A percentile compares a stretch with the other conserved stretches of the same genome.
These are phyloP conservation scores for Yarrowia osloensis DNA, from an alignment of 805 yeast genomes.

Conservation along the genomic window DNA sequence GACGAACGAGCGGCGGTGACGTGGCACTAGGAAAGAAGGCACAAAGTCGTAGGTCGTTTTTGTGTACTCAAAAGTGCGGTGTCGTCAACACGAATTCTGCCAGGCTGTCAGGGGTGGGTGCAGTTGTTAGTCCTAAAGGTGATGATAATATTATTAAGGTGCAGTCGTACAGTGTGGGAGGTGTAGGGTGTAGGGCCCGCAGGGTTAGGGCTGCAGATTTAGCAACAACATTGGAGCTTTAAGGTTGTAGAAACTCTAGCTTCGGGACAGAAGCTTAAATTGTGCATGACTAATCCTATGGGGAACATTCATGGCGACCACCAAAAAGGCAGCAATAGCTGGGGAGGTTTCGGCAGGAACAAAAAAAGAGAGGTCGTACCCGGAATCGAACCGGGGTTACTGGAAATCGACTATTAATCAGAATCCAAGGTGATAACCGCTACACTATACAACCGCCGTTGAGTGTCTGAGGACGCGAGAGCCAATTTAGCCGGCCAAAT, in stretches of 20 bases:
- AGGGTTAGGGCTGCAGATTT: not conserved
- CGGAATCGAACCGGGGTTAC: slow-evolving; percentile 28
- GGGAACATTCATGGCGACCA: not conserved
- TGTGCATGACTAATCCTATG: not conserved
- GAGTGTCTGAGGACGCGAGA: not conserved
- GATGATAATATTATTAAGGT: slow-evolving; percentile 16
- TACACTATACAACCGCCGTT: slow-evolving; percentile 15
- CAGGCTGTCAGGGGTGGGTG: slow-evolving; percentile 7
- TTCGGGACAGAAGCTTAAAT: not conserved
- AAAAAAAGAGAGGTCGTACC: slow-evolving; percentile 7
- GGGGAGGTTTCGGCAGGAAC: not conserved
- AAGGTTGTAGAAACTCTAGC: not conserved
- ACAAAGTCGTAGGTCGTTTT: not conserved
- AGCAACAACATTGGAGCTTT: not conserved
- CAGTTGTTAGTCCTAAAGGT: not conserved
- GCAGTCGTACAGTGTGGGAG: not conserved
- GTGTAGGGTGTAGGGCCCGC: not conserved
- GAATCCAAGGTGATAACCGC: slow-evolving; percentile 27
- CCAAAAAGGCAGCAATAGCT: slow-evolving; percentile 1
- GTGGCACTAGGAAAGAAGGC: not conserved
- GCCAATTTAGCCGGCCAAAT: not conserved
- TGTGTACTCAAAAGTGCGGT: not conserved
- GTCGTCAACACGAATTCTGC: not conserved
- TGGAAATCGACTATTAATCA: slow-evolving; percentile 1
- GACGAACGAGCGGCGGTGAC: not conserved